Evolutionary conservation across 1,139 yeast genomes (phyloP), one percentile per base, ranked within the genome.

Genomic region (Barnettozyma hawaiiensis): DNA sequence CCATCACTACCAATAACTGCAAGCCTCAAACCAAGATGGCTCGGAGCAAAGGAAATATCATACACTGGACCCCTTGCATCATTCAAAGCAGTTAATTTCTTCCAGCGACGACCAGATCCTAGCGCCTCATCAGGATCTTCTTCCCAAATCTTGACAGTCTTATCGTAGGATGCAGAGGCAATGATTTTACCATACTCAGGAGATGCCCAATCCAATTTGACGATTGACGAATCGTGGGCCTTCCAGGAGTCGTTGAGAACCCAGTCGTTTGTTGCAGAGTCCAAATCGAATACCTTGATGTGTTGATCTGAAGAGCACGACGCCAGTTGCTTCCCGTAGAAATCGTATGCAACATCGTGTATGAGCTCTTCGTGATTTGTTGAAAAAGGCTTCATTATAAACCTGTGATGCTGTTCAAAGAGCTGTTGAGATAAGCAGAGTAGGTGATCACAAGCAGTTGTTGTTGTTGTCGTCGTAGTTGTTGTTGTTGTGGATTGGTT

Each of bases 1-100:
- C 97, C 97, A 60, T 92, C 98, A 45, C 89, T 77, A 5, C 97
- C 97, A 46, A 92, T 82, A 28, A 95, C 78, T 6, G 95, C 97
- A 31, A 90, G 63, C 55, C 85, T 80, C 43, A 92, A 69, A 0
- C 97, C 96, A 39, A 84, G 62, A 59, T 85, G 95, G 29, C 81
- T 71, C 5, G 97, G 97, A 3, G 96, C 94, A 71, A 92, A 92
- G 40, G 80, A 79, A 15, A 89, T 84, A 60, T 86, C 95, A 61
- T 90, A 89, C 16, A 92, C 69, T 2, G 98, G 96, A 2, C 96
- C 97, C 54, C 75, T 81, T 37, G 90, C 78, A 58, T 90, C 97
- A 20, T 90, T 82, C 47, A 90, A 65, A 0, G 90, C 83, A 21
- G 86, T 81, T 43, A 85, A 64, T 50, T 73, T 75, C 45, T 71